A percentile compares a stretch with the other conserved stretches of the same genome.
phyloP scores from a whole-genome alignment of 192 early-diverging fungal species.

The Coemansia sp. region DNA sequence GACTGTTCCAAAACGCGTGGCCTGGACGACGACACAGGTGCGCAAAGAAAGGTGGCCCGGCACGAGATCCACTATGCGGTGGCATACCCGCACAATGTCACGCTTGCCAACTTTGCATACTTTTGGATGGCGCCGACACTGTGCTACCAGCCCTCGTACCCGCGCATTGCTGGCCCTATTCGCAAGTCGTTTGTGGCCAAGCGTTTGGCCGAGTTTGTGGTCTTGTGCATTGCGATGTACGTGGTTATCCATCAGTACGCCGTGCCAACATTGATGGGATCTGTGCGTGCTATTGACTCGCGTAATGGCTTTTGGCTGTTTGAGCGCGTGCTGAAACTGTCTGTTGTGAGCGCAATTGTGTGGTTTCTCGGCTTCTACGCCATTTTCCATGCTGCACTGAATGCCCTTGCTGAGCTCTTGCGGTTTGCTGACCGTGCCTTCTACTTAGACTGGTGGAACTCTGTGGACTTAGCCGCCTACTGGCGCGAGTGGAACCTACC shows the following conservation, averaged over 20 bases:
- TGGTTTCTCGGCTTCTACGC: conserved; percentile 92
- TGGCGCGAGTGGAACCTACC: conserved; percentile 92
- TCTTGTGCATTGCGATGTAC: conserved; percentile 71
- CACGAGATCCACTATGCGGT: conserved; percentile 55
- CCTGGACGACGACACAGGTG: background rate
- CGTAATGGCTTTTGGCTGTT: conserved; percentile 63
- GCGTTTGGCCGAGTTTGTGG: conserved; percentile 70
- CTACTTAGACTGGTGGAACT: conserved; percentile 92
- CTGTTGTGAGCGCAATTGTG: conserved; percentile 68
- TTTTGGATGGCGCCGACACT: conserved; percentile 81
- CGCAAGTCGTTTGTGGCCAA: conserved; percentile 74
- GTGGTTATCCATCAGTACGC: conserved; percentile 78
- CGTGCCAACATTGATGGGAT: conserved; percentile 75
- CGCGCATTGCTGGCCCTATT: conserved; percentile 61
- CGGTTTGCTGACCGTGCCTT: conserved; percentile 87
- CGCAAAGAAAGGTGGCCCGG: conserved; percentile 8
- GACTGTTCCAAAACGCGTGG: background rate
- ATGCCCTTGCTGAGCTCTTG: conserved; percentile 76
- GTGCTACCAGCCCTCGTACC: conserved; percentile 86
- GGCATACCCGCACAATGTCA: conserved; percentile 74
- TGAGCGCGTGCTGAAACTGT: conserved; percentile 87
- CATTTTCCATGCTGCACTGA: conserved; percentile 78
- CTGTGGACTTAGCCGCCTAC: conserved; percentile 71
- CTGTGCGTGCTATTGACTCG: conserved; percentile 69
- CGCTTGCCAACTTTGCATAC: conserved; percentile 61